A percentile compares a stretch with the other conserved stretches of the same genome.
Evolutionary conservation across 495 filamentous ascomycete species (phyloP).

Genomic region (Aspergillus sclerotioniger): DNA sequence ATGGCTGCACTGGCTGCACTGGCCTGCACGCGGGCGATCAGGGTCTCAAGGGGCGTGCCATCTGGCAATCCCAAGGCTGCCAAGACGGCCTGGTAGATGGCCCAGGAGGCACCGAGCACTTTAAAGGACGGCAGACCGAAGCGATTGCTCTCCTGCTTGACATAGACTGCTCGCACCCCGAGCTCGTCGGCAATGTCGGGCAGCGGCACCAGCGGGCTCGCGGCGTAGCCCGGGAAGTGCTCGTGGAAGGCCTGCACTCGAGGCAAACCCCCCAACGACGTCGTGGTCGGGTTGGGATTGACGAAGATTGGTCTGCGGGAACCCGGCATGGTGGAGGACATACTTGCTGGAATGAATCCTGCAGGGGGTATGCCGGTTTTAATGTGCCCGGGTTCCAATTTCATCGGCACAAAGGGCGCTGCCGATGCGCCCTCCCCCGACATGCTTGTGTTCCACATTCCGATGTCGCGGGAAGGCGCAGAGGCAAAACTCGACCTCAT

Average conservation of each 20-base stretch:
- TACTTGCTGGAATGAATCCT: not conserved
- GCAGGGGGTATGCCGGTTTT: not conserved
- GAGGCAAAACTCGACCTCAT: not conserved
- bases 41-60: constrained; percentile 34
- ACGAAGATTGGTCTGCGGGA: constrained; percentile 28
- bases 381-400: not conserved
- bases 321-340: not conserved
- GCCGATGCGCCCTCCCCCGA: not conserved
- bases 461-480: constrained; percentile 3
- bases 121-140: constrained; percentile 73
- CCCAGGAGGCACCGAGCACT: constrained; percentile 76
- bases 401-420: too few species aligned
- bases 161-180: constrained; percentile 49
- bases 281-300: constrained; percentile 26
- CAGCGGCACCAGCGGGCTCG: constrained; percentile 51
- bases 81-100: constrained; percentile 54
- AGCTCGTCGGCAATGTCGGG: constrained; percentile 54
- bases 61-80: constrained; percentile 36
- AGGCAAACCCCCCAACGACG: constrained; percentile 16
- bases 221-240: constrained; percentile 47
- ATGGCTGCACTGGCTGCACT: constrained; percentile 24
- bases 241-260: constrained; percentile 45
- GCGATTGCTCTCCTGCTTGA: constrained; percentile 60
- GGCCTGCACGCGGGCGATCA: constrained; percentile 33
- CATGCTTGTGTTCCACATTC: not conserved